Evolutionary conservation across 768 basidiomycete genomes (phyloP).

Genomic region (Tulasnella sp.): DNA sequence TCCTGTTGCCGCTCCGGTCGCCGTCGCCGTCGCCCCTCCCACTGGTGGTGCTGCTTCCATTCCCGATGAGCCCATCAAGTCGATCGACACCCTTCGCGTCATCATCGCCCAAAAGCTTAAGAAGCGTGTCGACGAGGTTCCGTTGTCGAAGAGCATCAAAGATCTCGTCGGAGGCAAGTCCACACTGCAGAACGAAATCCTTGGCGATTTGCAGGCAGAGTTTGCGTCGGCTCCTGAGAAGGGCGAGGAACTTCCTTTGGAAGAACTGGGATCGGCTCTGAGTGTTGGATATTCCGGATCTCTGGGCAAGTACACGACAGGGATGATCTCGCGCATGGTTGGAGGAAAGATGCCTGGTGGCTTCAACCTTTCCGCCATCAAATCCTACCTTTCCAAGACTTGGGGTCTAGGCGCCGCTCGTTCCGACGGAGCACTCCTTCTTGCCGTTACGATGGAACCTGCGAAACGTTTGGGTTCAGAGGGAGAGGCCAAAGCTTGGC

Average conservation of each 20-base stretch:
- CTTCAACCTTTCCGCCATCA: conserved; percentile 91
- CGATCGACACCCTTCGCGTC: conserved; percentile 77
- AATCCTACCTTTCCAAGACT: conserved; percentile 79
- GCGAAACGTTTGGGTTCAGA: conserved; percentile 90
- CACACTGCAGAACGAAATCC: conserved; percentile 96
- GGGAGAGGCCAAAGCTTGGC: conserved; percentile 87
- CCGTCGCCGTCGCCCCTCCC: conserved; percentile 46
- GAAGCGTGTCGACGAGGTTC: conserved; percentile 86
- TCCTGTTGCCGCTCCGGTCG: conserved; percentile 41
- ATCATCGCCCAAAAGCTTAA: conserved; percentile 98
- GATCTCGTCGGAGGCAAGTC: conserved; percentile 98
- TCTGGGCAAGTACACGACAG: conserved; percentile 89
- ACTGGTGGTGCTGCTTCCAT: conserved; percentile 67
- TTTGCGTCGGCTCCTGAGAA: conserved; percentile 96
- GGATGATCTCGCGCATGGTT: conserved; percentile 85
- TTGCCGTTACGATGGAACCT: conserved; percentile 91
- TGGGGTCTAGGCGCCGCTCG: conserved; percentile 95
- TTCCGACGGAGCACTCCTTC: conserved; percentile 82
- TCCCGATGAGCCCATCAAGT: conserved; percentile 89
- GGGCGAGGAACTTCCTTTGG: conserved; percentile 93
- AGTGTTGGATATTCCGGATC: conserved; percentile 75
- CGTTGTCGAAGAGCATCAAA: conserved; percentile 91
- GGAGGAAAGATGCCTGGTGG: conserved; percentile 99
- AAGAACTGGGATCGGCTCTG: conserved; percentile 88
- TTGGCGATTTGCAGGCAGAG: conserved; percentile 94